Evolutionary conservation across 345 rosid species (phyloP).

Genomic region (Salix purpurea): DNA sequence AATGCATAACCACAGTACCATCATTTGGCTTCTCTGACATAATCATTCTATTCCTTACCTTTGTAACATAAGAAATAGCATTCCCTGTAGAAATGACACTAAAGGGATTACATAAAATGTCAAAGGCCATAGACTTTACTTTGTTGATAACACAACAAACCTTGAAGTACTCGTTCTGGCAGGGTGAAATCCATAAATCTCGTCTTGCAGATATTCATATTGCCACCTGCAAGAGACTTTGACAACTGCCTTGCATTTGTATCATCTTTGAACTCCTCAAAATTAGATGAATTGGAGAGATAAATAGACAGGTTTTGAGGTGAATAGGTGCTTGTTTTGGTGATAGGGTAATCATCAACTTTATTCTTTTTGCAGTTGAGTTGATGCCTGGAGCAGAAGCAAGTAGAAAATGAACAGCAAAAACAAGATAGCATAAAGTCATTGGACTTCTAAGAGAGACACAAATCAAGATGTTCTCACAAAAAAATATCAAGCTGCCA

Average conservation of each 20-base stretch:
- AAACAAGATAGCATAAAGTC: neutral
- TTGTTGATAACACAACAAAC: slow-evolving; percentile 32
- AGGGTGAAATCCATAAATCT: slow-evolving; percentile 52
- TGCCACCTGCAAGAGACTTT: slow-evolving; percentile 76
- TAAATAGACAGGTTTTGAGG: slow-evolving; percentile 27
- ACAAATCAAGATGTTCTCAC: neutral
- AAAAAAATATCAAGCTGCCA: neutral
- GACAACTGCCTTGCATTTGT: slow-evolving; percentile 39
- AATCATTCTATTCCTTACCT: slow-evolving; percentile 48
- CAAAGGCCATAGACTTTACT: slow-evolving; percentile 8
- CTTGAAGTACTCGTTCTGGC: slow-evolving; percentile 65
- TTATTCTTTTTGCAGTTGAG: slow-evolving; percentile 62
- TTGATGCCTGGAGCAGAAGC: slow-evolving; percentile 56
- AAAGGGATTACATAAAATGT: slow-evolving; percentile 4
- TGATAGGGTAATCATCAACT: slow-evolving; percentile 42
- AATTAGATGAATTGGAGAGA: slow-evolving; percentile 43
- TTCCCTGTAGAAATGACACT: slow-evolving; percentile 37
- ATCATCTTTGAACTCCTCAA: slow-evolving; percentile 66
- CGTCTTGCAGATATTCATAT: slow-evolving; percentile 69
- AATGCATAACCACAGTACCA: slow-evolving; percentile 78
- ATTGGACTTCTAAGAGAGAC: neutral
- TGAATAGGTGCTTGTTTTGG: slow-evolving; percentile 40
- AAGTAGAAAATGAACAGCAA: slow-evolving; percentile 10
- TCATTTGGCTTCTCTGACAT: slow-evolving; percentile 75
- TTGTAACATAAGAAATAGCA: slow-evolving; percentile 38